Base-by-base conservation (phyloP, 148 eudicot genomes). In the Polygonum maritimum region DNA sequence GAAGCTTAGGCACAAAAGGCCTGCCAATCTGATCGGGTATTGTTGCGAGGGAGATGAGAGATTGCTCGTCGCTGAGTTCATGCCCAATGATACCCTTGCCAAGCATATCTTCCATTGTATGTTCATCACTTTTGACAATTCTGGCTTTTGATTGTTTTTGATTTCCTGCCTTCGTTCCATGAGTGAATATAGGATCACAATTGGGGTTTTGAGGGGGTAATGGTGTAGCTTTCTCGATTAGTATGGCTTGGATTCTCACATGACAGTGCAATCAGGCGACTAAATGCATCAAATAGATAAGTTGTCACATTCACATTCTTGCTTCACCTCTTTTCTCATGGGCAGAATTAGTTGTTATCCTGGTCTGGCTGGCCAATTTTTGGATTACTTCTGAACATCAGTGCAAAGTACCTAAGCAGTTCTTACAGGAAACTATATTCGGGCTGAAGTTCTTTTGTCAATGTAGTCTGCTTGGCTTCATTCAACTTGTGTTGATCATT, bases 11-110 rank as follows among this genome's bases (percentile, higher is more conserved):
- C 87, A 89, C 55, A 89, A 89, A 76, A 86, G 88, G 81, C 51
- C 92, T 70, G 98, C 98, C 3, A 94, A 89, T 90, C 79, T 91
- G 88, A 89, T 94, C 60, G 98, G 98, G 18, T 94, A 88, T 82
- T 94, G 98, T 72, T 92, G 97, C 76, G 98, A 92, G 45, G 97
- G 95, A 5, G 95, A 94, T 71, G 97, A 94, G 82, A 92, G 95
- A 86, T 81, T 94, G 77, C 91, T 94, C 26, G 98, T 91, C 48
- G 98, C 97, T 16, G 98, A 94, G 82, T 92, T 82, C 76, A 94
- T 94, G 95, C 88, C 93, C 3, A 92, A 90, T 80, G 92, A 94
- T 79, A 91, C 95, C 10, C 96, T 94, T 80, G 95, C 97, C 9
- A 94, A 94, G 78, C 95, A 94, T 89, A 78, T 94, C 36, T 94